Conservation (phyloP, 202 grass and related monocot species). For the Digitaria exilis region DNA sequence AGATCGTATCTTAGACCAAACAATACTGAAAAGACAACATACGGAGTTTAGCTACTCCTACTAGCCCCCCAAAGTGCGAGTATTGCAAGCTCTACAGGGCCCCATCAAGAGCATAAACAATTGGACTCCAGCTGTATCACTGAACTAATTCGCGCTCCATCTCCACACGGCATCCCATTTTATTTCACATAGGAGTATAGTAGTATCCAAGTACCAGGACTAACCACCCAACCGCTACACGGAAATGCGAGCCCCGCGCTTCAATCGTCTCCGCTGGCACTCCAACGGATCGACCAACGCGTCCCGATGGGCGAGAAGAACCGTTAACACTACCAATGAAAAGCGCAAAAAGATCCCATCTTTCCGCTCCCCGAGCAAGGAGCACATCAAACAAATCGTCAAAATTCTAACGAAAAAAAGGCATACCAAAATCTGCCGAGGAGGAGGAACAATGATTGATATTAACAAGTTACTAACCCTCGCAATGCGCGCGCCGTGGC, state of each 20-base stretch:
- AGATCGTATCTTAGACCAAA: constrained; percentile 24
- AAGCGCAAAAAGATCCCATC: background rate
- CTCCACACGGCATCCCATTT: constrained; percentile 23
- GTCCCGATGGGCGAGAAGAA: background rate
- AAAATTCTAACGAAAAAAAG: background rate
- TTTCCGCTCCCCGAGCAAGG: background rate
- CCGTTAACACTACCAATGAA: background rate
- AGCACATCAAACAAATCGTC: background rate
- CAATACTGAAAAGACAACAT: background rate
- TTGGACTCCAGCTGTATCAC: constrained; percentile 43
- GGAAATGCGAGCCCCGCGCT: constrained; percentile 25
- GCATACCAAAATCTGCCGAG: background rate
- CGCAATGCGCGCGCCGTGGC: constrained; percentile 10
- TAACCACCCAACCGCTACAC: constrained; percentile 39
- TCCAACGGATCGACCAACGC: background rate
- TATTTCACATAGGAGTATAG: constrained; percentile 8
- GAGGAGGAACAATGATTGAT: background rate
- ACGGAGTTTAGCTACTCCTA: constrained; percentile 10
- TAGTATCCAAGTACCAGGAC: background rate
- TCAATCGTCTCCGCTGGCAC: constrained; percentile 1
- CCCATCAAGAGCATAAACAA: constrained; percentile 36
- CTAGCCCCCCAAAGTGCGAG: background rate
- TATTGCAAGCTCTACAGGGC: constrained; percentile 22
- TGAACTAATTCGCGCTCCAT: constrained; percentile 6
- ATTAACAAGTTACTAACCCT: constrained; percentile 23